Percentiles rank a stretch among this genome's conserved stretches.
These are phyloP conservation scores for Athelia psychrophila DNA, from an alignment of 1,284 basidiomycete species.

Conservation along the genomic window DNA sequence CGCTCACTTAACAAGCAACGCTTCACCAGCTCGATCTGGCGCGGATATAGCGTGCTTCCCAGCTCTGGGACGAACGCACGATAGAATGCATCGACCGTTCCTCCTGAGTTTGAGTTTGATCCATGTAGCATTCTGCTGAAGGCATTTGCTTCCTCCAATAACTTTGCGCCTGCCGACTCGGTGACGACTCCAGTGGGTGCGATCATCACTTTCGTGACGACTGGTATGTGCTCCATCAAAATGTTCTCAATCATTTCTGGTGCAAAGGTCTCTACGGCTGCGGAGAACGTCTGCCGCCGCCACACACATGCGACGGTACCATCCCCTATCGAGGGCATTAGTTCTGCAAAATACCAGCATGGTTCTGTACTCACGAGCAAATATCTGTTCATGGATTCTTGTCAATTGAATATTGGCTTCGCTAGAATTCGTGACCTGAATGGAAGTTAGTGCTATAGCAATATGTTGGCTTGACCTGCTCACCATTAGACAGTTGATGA, in stretches of 20 bases:
- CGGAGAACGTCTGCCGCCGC: slow-evolving; percentile 82
- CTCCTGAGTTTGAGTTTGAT: slow-evolving; percentile 52
- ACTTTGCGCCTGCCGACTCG: slow-evolving; percentile 40
- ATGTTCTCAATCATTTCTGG: slow-evolving; percentile 63
- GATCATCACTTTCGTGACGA: slow-evolving; percentile 39
- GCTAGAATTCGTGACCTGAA: slow-evolving; percentile 16
- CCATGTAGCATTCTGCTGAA: slow-evolving; percentile 84
- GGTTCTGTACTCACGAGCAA: slow-evolving; percentile 54
- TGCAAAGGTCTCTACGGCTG: slow-evolving; percentile 72
- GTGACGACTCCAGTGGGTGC: slow-evolving; percentile 43
- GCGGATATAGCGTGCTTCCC: slow-evolving; percentile 60
- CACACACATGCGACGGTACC: slow-evolving; percentile 80
- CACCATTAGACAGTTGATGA: slow-evolving; percentile 71
- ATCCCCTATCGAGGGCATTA: slow-evolving; percentile 47
- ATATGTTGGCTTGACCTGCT: slow-evolving; percentile 19
- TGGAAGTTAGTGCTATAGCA: slow-evolving; percentile 70
- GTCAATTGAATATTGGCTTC: slow-evolving; percentile 81
- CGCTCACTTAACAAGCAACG: slow-evolving; percentile 71
- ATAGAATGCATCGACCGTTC: slow-evolving; percentile 67
- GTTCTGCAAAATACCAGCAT: slow-evolving; percentile 2
- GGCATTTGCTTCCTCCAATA: slow-evolving; percentile 66
- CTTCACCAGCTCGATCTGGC: slow-evolving; percentile 76
- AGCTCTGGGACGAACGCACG: slow-evolving; percentile 79
- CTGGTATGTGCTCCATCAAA: slow-evolving; percentile 63
- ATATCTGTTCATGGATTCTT: slow-evolving; percentile 80